These are phyloP conservation scores for Apiospora sp. DNA, from an alignment of 2,329 filamentous ascomycete genomes.

Conservation along the genomic window DNA sequence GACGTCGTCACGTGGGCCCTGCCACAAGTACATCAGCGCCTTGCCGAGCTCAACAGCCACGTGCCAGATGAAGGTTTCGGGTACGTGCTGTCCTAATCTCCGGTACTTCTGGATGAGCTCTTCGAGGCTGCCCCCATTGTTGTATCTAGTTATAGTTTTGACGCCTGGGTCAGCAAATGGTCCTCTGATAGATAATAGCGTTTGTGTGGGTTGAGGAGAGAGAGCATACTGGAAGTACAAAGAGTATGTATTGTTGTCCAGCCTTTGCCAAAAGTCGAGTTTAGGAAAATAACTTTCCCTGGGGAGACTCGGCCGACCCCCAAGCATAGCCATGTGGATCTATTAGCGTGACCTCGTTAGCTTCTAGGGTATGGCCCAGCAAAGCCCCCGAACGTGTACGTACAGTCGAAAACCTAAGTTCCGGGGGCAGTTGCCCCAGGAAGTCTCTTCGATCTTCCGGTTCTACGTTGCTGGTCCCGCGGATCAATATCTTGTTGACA, in stretches of 20 bases:
- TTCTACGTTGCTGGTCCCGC: background rate
- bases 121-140: background rate
- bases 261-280: background rate
- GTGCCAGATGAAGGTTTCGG: background rate
- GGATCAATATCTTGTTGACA: slow-evolving; percentile 1
- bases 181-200: no score
- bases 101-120: background rate
- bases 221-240: background rate
- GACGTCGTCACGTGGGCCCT: background rate
- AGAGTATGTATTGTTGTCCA: background rate
- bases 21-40: background rate
- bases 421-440: background rate
- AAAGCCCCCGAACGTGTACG: background rate
- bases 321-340: background rate
- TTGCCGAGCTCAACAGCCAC: background rate
- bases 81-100: background rate
- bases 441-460: background rate
- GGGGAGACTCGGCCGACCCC: background rate
- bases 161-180: background rate
- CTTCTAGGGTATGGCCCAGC: no score
- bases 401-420: background rate
- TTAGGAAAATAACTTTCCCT: background rate
- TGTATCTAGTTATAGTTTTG: background rate
- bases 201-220: background rate
- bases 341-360: background rate